phyloP scores from a whole-genome alignment of 2,329 filamentous ascomycete genomes.

The Aquanectria penicillioides region DNA sequence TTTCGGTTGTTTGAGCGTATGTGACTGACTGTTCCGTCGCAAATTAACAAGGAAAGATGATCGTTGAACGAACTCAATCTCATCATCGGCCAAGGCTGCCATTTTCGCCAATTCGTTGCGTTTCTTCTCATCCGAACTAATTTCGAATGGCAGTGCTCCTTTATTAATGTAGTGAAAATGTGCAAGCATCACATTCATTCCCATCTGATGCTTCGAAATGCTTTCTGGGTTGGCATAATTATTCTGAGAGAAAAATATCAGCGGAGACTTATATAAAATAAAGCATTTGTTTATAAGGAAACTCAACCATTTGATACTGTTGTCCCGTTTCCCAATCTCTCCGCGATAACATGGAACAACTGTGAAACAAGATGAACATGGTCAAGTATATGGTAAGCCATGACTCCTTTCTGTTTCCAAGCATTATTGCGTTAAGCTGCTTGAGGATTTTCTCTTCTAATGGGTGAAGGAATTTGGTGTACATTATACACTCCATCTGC shows the following conservation, averaged over 20 bases:
- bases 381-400: not conserved
- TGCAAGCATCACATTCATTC: not conserved
- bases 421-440: not conserved
- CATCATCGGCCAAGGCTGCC: not conserved
- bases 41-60: not conserved
- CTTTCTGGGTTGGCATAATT: not conserved
- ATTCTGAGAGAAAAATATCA: too few species aligned
- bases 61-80: not conserved
- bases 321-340: not conserved
- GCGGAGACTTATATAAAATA: too few species aligned
- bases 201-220: not conserved
- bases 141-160: not conserved
- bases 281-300: too few species aligned
- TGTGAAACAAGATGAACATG: not conserved
- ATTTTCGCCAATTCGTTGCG: not conserved
- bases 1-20: too few species aligned
- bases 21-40: not conserved
- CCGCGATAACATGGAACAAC: conserved; percentile 13
- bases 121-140: not conserved
- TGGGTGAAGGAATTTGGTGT: not conserved
- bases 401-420: not conserved
- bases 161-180: not conserved
- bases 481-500: not conserved
- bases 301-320: not conserved
- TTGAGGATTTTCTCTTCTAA: not conserved